Conservation (phyloP, 257 asterid species). For the Solanum chmielewskii region DNA sequence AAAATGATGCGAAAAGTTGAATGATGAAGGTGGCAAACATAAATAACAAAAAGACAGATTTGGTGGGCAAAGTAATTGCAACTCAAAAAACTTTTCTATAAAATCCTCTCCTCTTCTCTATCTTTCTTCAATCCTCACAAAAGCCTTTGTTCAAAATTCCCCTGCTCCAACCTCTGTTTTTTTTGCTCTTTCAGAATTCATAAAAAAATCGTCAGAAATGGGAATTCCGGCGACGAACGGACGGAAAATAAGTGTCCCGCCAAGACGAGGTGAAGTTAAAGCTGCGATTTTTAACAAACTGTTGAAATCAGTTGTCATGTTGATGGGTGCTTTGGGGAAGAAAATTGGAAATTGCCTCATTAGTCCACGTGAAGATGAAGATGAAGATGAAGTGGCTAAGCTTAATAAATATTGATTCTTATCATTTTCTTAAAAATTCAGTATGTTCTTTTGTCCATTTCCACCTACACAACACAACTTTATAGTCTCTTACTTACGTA, state of each 20-base stretch:
- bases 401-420: background rate
- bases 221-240: background rate
- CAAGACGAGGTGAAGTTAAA: background rate
- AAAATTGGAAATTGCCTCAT: background rate
- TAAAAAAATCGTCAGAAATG: background rate
- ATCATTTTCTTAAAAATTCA: background rate
- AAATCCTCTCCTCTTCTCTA: background rate
- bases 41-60: background rate
- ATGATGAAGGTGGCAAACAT: background rate
- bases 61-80: background rate
- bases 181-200: background rate
- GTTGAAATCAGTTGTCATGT: background rate
- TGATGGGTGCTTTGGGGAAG: background rate
- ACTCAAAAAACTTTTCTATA: background rate
- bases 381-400: too few relatives aligned
- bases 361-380: background rate
- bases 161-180: background rate
- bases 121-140: background rate
- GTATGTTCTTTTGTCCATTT: background rate
- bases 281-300: background rate
- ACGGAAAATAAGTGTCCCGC: background rate
- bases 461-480: background rate
- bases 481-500: background rate
- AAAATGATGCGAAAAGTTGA: background rate
- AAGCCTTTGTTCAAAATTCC: background rate